Percentiles rank a stretch among this genome's conserved stretches.
These are phyloP conservation scores for Vaccinium corymbosum DNA, from an alignment of 148 eudicot genomes.

Conservation along the genomic window DNA sequence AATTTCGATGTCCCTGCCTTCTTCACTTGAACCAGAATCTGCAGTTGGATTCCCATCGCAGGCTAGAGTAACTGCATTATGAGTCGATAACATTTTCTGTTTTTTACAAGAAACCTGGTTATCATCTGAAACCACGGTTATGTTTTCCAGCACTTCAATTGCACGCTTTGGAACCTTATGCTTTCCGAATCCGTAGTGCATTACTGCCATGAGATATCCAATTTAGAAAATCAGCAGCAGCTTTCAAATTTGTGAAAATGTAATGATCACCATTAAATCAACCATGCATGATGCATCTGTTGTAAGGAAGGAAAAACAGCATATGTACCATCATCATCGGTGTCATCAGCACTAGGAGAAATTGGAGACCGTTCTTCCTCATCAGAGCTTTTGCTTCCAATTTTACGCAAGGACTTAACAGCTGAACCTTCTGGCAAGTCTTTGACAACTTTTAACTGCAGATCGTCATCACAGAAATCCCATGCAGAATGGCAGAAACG, in stretches of 20 bases:
- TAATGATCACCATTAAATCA: neutral
- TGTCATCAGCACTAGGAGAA: slow-evolving; percentile 15
- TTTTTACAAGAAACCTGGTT: slow-evolving; percentile 35
- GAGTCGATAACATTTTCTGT: slow-evolving; percentile 28
- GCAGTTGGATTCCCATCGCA: slow-evolving; percentile 20
- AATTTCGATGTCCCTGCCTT: slow-evolving; percentile 9
- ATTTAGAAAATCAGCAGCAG: slow-evolving; percentile 5
- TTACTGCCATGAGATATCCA: slow-evolving; percentile 15
- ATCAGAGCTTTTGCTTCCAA: slow-evolving; percentile 20
- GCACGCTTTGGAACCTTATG: slow-evolving; percentile 27
- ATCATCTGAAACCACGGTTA: slow-evolving; percentile 20
- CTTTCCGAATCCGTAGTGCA: slow-evolving; percentile 30
- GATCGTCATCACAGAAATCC: neutral
- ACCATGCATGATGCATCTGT: neutral
- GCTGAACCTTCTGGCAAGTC: slow-evolving; percentile 31
- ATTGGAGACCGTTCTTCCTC: slow-evolving; percentile 19
- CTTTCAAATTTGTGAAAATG: slow-evolving; percentile 8
- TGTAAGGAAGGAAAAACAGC: neutral
- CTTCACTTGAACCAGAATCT: slow-evolving; percentile 20
- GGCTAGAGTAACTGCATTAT: slow-evolving; percentile 10
- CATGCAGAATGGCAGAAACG: slow-evolving; percentile 1
- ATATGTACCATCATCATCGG: slow-evolving; percentile 14
- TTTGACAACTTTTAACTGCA: slow-evolving; percentile 23
- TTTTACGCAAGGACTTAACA: slow-evolving; percentile 15
- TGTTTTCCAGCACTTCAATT: slow-evolving; percentile 19